Conservation (phyloP, 192 early-diverging fungal genomes). For the Gamsiella multidivaricata region DNA sequence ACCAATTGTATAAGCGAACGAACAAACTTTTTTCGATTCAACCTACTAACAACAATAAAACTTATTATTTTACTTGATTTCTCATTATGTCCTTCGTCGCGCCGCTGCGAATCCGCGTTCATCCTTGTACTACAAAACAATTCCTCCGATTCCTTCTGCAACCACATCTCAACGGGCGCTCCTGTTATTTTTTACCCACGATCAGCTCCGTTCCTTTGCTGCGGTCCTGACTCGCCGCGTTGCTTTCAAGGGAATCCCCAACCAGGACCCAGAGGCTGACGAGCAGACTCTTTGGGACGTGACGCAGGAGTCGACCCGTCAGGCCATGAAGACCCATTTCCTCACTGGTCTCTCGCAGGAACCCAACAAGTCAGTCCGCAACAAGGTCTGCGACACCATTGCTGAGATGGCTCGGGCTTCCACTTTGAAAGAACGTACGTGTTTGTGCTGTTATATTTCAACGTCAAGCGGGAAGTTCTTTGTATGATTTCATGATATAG, state of each 20-base stretch:
- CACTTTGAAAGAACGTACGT: constrained; percentile 61
- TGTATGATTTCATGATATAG: neutral
- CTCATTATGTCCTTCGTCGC: neutral
- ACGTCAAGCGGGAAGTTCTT: too few relatives aligned
- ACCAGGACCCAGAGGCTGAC: constrained; percentile 54
- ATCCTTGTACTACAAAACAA: neutral
- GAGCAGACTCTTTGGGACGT: constrained; percentile 72
- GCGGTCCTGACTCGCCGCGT: constrained; percentile 67
- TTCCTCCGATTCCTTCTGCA: too few relatives aligned
- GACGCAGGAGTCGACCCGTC: constrained; percentile 71
- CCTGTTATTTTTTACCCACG: constrained; percentile 1
- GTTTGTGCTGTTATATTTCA: neutral
- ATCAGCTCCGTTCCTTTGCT: constrained; percentile 64
- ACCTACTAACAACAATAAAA: too few relatives aligned
- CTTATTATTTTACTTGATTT: too few relatives aligned
- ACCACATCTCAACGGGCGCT: neutral
- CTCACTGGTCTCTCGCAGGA: constrained; percentile 84
- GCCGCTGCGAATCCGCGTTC: neutral
- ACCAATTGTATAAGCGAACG: neutral
- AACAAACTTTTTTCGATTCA: neutral
- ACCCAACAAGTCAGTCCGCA: constrained; percentile 74
- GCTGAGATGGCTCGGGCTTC: constrained; percentile 84
- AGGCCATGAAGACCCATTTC: constrained; percentile 79
- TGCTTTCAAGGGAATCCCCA: constrained; percentile 64
- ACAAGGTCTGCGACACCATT: constrained; percentile 96